phyloP scores from a whole-genome alignment of 2,329 filamentous ascomycete species.

The Aspergillus viridinutans region DNA sequence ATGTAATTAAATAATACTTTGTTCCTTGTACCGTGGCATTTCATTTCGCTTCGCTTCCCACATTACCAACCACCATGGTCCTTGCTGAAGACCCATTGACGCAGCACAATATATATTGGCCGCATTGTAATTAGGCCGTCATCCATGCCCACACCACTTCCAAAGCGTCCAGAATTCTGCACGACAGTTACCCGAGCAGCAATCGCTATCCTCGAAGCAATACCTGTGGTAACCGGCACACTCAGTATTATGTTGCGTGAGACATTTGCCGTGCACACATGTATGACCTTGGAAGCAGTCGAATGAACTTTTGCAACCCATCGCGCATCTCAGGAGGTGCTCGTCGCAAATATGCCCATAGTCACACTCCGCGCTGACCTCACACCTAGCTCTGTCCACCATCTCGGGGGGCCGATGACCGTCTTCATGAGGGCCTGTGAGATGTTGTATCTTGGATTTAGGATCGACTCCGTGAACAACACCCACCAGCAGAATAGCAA shows the following conservation, averaged over 20 bases:
- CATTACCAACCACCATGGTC: not conserved
- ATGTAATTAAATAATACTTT: not conserved
- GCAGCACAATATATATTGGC: not conserved
- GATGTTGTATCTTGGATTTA: not conserved
- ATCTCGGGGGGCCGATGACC: not conserved
- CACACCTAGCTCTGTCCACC: not conserved
- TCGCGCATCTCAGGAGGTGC: not conserved
- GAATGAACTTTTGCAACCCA: conserved; percentile 1
- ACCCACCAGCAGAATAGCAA: not conserved
- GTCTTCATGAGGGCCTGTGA: not conserved
- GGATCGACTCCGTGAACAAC: not conserved
- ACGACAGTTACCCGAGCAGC: not conserved
- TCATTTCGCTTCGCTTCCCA: not conserved
- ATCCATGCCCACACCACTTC: not conserved
- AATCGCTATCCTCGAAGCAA: not conserved
- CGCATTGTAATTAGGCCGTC: not conserved
- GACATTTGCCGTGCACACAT: not conserved
- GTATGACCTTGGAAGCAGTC: conserved; percentile 5
- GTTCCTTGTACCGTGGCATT: not conserved
- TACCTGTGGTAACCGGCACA: not conserved
- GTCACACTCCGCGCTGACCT: conserved; percentile 1
- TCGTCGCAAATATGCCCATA: conserved; percentile 2
- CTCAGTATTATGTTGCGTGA: not conserved
- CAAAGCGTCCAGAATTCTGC: not conserved
- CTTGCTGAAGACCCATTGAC: too few species aligned